Evolutionary conservation across 2,329 filamentous ascomycete genomes (phyloP), one percentile per base, ranked within the genome.

Genomic region (Microcyclosporella mali): DNA sequence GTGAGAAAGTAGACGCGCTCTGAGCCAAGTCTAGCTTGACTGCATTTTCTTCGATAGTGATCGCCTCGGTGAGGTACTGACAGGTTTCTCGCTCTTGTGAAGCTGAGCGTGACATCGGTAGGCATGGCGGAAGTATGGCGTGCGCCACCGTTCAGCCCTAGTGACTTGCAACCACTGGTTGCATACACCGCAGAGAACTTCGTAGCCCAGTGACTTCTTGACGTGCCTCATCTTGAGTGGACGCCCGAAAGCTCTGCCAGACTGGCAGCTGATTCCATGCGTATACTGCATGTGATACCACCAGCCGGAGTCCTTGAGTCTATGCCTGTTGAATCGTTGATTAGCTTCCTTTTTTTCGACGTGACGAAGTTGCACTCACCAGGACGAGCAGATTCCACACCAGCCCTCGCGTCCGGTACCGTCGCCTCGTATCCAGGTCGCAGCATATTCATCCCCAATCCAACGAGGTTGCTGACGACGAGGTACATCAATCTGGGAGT

Each of bases 101-200:
- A 46, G 44, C 43, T 48, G 50, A 7, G 43, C 33, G 43, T 54
- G 47, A 33, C 58, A 61, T 76, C 90, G 92, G 70, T 92, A 92
- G 35, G 86, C 85, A 65, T 94, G 87, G 52, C 87, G 74, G 65
- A 90, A 94, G 85, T 86, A 94, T 3, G 86, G 89, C 1, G 86
- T 94, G n/a, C 85, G 85, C 69, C 90, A 89, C 72, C 90, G 90
- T 70, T 90, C 90, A 63, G 82, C 88, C 68, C 84, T 89, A 32
- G 88, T 84, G 28, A 89, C 70, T 10, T 83, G 81, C 53, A 89
- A 82, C 85, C 85, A 89, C 48, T 88, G 83, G 52, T 82, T 83
- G 66, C 85, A 89, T 59, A 28, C 83, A 37, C 83, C 79, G 58
- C 85, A 90, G 4, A 88, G 71, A 2, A 83, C 85, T 60, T 90